These are phyloP conservation scores for Ophiostoma sp. DNA, from an alignment of 2,329 filamentous ascomycete genomes.

Conservation along the genomic window DNA sequence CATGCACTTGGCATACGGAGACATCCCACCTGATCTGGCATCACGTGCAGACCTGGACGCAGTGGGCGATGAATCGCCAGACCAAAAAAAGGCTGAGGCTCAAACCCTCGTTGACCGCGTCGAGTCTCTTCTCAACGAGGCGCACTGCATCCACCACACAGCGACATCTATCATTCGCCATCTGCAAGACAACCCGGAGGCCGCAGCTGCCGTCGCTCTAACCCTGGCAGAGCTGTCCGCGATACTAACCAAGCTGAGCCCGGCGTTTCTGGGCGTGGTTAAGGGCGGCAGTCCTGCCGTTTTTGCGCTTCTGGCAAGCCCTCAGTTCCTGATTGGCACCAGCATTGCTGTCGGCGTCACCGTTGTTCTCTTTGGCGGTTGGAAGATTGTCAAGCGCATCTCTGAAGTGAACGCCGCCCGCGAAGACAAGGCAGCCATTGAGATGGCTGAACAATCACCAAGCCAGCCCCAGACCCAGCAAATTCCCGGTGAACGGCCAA, in stretches of 20 bases:
- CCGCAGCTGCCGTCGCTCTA: slow-evolving; percentile 87
- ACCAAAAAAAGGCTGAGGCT: slow-evolving; percentile 48
- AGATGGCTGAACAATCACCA: slow-evolving; percentile 26
- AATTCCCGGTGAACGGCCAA: neutral
- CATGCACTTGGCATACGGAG: slow-evolving; percentile 87
- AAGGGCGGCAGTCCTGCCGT: slow-evolving; percentile 80
- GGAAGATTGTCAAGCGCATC: slow-evolving; percentile 93
- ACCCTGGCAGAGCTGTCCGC: slow-evolving; percentile 87
- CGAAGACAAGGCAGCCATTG: slow-evolving; percentile 32
- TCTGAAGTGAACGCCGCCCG: slow-evolving; percentile 36
- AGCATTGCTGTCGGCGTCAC: slow-evolving; percentile 89
- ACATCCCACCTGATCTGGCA: slow-evolving; percentile 64
- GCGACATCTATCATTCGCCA: slow-evolving; percentile 77
- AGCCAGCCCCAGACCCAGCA: slow-evolving; percentile 19
- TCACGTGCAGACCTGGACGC: slow-evolving; percentile 43
- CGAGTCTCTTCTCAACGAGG: slow-evolving; percentile 75
- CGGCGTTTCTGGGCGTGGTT: slow-evolving; percentile 66
- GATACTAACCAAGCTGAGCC: slow-evolving; percentile 75
- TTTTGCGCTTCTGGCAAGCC: slow-evolving; percentile 78
- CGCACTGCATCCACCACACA: slow-evolving; percentile 80
- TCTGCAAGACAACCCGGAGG: slow-evolving; percentile 66
- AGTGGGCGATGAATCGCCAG: slow-evolving; percentile 39
- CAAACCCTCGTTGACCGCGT: slow-evolving; percentile 62
- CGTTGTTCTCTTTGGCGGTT: slow-evolving; percentile 89
- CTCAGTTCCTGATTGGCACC: slow-evolving; percentile 90